Conservation (phyloP, 2,329 filamentous ascomycete genomes). For the Trichoderma brevicompactum region DNA sequence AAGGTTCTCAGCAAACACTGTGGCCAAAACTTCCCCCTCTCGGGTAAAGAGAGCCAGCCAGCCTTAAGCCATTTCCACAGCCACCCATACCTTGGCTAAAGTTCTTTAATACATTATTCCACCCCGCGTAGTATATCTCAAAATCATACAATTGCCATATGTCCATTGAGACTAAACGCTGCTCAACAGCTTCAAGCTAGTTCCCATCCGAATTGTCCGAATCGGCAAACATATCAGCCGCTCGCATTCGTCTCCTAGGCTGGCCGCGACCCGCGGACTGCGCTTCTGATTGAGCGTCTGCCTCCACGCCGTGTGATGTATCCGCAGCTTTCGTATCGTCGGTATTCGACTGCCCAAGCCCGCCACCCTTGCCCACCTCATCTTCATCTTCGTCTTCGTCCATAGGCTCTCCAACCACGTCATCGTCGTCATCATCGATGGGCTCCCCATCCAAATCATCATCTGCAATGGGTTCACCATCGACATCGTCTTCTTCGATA, state of each 20-base stretch:
- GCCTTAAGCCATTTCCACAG: not conserved
- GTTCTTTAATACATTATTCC: not conserved
- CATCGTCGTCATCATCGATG: constrained; percentile 49
- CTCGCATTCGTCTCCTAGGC: constrained; percentile 68
- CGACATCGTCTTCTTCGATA: constrained; percentile 54
- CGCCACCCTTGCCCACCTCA: not conserved
- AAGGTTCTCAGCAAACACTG: not conserved
- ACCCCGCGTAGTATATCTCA: not conserved
- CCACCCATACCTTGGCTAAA: not conserved
- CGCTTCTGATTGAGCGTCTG: constrained; percentile 21
- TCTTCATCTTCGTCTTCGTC: constrained; percentile 42
- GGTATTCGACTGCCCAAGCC: not conserved
- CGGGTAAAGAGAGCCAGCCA: too few species aligned
- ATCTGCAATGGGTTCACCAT: constrained; percentile 47
- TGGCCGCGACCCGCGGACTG: constrained; percentile 35
- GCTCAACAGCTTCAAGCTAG: not conserved
- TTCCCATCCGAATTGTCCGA: constrained; percentile 53
- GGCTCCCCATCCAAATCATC: constrained; percentile 47
- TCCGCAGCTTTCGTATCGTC: constrained; percentile 28
- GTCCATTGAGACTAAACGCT: not conserved
- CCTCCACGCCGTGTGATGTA: constrained; percentile 19
- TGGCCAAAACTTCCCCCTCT: too few species aligned
- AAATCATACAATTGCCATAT: not conserved
- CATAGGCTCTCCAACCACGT: constrained; percentile 40
- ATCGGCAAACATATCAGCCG: constrained; percentile 87